Percentiles rank a stretch among this genome's conserved stretches.
These are phyloP conservation scores for Alternaria hordeiaustralica DNA, from an alignment of 2,329 filamentous ascomycete genomes.

Conservation along the genomic window DNA sequence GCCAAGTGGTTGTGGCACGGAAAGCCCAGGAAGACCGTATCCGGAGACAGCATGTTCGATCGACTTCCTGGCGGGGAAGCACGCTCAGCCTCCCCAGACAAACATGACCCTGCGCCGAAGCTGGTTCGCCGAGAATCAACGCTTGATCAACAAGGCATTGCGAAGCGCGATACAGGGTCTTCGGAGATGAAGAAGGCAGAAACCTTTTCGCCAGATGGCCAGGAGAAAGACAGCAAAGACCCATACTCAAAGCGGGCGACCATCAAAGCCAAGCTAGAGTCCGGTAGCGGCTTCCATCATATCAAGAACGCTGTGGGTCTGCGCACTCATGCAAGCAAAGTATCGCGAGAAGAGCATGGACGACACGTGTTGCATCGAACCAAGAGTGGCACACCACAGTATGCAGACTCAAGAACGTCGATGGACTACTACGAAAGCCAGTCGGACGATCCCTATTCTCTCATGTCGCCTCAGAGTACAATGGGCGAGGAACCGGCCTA, in stretches of 20 bases:
- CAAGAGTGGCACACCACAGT: conserved; percentile 23
- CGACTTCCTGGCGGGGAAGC: conserved; percentile 45
- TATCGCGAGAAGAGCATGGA: conserved; percentile 45
- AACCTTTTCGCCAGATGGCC: conserved; percentile 25
- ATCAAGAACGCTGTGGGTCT: conserved; percentile 84
- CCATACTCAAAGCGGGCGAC: conserved; percentile 66
- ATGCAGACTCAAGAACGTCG: conserved; percentile 16
- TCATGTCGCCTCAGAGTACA: conserved; percentile 21
- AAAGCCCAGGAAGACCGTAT: conserved; percentile 72
- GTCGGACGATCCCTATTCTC: conserved; percentile 16
- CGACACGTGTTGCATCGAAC: conserved; percentile 29
- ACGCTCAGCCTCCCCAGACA: conserved; percentile 61
- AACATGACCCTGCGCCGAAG: conserved; percentile 54
- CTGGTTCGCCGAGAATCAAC: conserved; percentile 60
- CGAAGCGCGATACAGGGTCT: conserved; percentile 38
- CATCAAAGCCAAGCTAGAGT: conserved; percentile 81
- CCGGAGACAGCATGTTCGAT: conserved; percentile 47
- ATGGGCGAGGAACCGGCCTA: conserved; percentile 38
- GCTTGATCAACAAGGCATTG: conserved; percentile 29
- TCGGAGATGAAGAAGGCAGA: conserved; percentile 39
- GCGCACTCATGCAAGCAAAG: conserved; percentile 50
- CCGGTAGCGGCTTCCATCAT: conserved; percentile 79
- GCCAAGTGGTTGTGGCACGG: conserved; percentile 96
- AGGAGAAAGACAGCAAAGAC: conserved; percentile 62
- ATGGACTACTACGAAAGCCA: conserved; percentile 12